These are phyloP conservation scores for Globisporangium spiculum DNA, from an alignment of 352 stramenopile genomes.

Conservation along the genomic window DNA sequence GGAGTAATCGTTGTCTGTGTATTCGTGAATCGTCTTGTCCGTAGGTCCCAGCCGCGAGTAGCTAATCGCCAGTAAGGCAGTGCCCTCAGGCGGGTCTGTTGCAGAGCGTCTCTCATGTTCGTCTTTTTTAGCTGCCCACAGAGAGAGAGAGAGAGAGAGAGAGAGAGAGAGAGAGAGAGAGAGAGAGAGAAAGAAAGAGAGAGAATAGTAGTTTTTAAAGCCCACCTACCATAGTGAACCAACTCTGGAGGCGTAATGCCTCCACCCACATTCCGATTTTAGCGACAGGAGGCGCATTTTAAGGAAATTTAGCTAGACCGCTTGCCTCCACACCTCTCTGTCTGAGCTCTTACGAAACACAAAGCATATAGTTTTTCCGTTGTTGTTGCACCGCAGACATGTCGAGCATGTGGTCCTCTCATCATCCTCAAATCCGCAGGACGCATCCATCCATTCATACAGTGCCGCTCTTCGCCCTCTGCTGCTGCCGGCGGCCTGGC, in stretches of 20 bases:
- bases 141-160: background rate
- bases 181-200: background rate
- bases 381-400: background rate
- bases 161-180: background rate
- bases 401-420: background rate
- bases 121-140: background rate
- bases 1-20: background rate
- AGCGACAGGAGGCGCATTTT: background rate
- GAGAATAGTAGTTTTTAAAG: background rate
- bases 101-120: background rate
- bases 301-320: background rate
- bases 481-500: background rate
- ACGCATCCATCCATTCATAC: background rate
- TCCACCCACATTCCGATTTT: background rate
- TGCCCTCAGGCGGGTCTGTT: background rate
- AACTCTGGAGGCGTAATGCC: background rate
- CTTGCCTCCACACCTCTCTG: background rate
- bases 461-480: background rate
- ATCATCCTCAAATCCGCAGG: background rate
- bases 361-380: background rate
- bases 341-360: background rate
- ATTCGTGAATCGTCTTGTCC: background rate
- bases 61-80: background rate
- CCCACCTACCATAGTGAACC: constrained; percentile 2
- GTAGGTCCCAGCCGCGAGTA: background rate